A percentile compares a stretch with the other conserved stretches of the same genome.
Conservation (phyloP, 164 flowering plant species). For the Saururus chinensis region DNA sequence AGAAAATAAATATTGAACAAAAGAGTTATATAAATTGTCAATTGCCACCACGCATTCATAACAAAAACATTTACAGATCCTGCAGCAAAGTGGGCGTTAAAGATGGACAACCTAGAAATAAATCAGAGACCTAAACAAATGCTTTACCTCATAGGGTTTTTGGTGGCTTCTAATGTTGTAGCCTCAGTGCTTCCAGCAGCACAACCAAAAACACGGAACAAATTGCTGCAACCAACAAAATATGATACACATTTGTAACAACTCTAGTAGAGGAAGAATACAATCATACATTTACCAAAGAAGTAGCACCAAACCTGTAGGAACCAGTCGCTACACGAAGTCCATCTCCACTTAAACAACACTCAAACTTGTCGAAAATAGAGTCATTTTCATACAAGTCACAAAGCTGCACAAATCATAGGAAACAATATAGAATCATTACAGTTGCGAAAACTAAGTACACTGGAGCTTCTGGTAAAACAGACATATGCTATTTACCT, state of each 20-base stretch:
- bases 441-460: not conserved
- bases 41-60: too few species aligned
- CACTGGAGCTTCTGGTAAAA: not conserved
- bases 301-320: conserved; percentile 50
- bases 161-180: conserved; percentile 93
- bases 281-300: not conserved
- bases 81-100: not conserved
- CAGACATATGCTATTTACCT: conserved; percentile 32
- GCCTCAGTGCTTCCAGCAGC: conserved; percentile 69
- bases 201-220: conserved; percentile 91
- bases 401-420: conserved; percentile 51
- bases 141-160: conserved; percentile 90
- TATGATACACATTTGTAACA: not conserved
- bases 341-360: conserved; percentile 95
- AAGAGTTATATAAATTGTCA: too few species aligned
- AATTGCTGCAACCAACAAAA: conserved; percentile 44
- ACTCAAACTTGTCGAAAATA: conserved; percentile 95
- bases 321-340: conserved; percentile 88
- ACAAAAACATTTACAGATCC: too few species aligned
- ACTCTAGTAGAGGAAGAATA: not conserved
- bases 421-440: not conserved
- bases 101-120: not conserved
- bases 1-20: not conserved
- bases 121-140: not conserved
- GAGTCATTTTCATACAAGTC: conserved; percentile 98